Conservation (phyloP, 139 green algal genomes). For the Klebsormidium nitens region DNA sequence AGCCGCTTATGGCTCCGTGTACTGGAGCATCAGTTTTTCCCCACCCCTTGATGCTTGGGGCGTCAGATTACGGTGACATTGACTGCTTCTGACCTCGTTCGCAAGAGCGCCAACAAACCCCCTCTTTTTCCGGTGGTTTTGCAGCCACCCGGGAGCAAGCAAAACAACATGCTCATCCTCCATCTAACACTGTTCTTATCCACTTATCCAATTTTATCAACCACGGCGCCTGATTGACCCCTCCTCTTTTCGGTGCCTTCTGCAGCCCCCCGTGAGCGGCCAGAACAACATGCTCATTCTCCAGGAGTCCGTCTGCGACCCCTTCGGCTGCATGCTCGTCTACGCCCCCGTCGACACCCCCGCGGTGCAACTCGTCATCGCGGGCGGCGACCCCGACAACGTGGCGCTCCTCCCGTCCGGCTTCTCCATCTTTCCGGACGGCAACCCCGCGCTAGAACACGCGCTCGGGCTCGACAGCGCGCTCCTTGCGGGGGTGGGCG, state of each 20-base stretch:
- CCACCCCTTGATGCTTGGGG: no score
- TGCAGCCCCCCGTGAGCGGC: slow-evolving; percentile 4
- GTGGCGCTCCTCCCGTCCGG: slow-evolving; percentile 32
- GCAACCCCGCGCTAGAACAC: background rate
- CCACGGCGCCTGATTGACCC: background rate
- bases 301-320: slow-evolving; percentile 22
- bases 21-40: no score
- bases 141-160: slow-evolving; percentile 6
- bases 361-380: slow-evolving; percentile 28
- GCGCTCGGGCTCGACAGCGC: background rate
- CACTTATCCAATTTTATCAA: no score
- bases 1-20: no score
- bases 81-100: no score
- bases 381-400: slow-evolving; percentile 22
- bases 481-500: background rate
- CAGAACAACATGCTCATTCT: slow-evolving; percentile 41
- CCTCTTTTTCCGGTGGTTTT: slow-evolving; percentile 1
- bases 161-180: slow-evolving; percentile 38
- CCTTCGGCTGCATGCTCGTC: slow-evolving; percentile 14
- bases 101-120: background rate
- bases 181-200: no score
- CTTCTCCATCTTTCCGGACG: slow-evolving; percentile 31
- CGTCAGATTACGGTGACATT: no score
- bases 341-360: slow-evolving; percentile 36
- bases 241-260: slow-evolving; percentile 4